Percentiles rank a stretch among this genome's conserved stretches.
Evolutionary conservation across 371 early-diverging fungal species (phyloP).

Genomic region (Syncephalastrum racemosum): DNA sequence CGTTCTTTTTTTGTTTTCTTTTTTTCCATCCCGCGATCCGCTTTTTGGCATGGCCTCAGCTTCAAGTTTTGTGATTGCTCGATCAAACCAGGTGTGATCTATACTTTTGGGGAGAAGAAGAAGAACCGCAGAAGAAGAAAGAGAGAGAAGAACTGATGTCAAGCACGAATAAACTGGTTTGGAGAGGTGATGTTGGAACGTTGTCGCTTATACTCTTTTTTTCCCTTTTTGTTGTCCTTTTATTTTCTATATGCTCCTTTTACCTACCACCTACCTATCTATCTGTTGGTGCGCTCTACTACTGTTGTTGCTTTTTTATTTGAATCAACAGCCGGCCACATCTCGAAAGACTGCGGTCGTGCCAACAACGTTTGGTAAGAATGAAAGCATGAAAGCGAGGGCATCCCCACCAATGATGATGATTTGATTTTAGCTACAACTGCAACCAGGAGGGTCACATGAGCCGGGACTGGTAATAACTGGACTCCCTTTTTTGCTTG

Average conservation of each 20-base stretch:
- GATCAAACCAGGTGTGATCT: too few species aligned
- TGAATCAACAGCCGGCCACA: constrained; percentile 56
- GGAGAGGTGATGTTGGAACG: constrained; percentile 6
- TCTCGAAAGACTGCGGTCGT: constrained; percentile 60
- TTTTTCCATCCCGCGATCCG: constrained; percentile 2
- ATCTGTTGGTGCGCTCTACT: constrained; percentile 12
- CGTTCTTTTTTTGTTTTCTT: neutral
- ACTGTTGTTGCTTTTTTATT: constrained; percentile 14
- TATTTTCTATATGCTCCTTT: constrained; percentile 3
- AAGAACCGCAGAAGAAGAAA: too few species aligned
- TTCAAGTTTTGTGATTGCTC: too few species aligned
- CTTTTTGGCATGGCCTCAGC: too few species aligned
- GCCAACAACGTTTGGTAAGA: constrained; percentile 61
- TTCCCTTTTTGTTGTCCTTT: constrained; percentile 9
- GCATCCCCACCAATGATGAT: constrained; percentile 1
- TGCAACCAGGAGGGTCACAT: constrained; percentile 61
- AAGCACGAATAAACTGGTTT: constrained; percentile 5
- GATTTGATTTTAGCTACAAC: constrained; percentile 48
- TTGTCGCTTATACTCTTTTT: neutral
- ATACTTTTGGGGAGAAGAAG: too few species aligned
- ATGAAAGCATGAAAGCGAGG: neutral
- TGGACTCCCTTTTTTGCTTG: neutral
- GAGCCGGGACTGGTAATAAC: constrained; percentile 52
- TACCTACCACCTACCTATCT: too few species aligned
- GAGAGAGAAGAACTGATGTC: too few species aligned